Evolutionary conservation across 345 rosid species (phyloP).

Genomic region (Boechera divaricarpa): DNA sequence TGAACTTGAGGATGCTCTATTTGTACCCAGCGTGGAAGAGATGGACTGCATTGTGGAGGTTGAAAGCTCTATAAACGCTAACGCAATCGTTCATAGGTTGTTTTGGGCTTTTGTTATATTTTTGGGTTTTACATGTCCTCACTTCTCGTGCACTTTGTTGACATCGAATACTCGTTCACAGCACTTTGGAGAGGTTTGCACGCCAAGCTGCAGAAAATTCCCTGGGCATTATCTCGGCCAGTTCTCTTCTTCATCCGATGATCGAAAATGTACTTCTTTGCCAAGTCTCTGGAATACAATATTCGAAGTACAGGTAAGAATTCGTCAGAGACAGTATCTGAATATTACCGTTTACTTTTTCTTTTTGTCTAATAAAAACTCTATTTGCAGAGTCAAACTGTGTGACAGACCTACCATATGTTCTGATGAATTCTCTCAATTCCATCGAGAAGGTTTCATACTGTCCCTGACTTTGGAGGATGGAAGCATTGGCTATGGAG

Average conservation of each 20-base stretch:
- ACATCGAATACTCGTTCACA: conserved; percentile 49
- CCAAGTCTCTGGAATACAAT: conserved; percentile 63
- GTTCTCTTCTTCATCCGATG: conserved; percentile 47
- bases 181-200: conserved; percentile 67
- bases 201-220: conserved; percentile 65
- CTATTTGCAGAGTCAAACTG: conserved; percentile 66
- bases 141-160: conserved; percentile 41
- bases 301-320: conserved; percentile 72
- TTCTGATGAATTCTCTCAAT: conserved; percentile 45
- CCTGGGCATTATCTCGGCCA: conserved; percentile 51
- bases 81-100: conserved; percentile 85
- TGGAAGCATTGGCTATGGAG: conserved; percentile 85
- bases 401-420: conserved; percentile 73
- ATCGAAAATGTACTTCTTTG: conserved; percentile 43
- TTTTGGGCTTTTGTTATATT: conserved; percentile 31
- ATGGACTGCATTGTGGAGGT: conserved; percentile 81
- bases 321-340: conserved; percentile 9
- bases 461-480: conserved; percentile 80
- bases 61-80: conserved; percentile 73
- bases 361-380: conserved; percentile 20
- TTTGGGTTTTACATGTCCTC: conserved; percentile 6
- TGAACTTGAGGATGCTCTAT: conserved; percentile 75
- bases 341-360: not conserved
- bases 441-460: conserved; percentile 78
- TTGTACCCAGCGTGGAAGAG: conserved; percentile 52